Base-by-base conservation (phyloP, 2,329 filamentous ascomycete genomes). In the Fusarium duplospermum region DNA sequence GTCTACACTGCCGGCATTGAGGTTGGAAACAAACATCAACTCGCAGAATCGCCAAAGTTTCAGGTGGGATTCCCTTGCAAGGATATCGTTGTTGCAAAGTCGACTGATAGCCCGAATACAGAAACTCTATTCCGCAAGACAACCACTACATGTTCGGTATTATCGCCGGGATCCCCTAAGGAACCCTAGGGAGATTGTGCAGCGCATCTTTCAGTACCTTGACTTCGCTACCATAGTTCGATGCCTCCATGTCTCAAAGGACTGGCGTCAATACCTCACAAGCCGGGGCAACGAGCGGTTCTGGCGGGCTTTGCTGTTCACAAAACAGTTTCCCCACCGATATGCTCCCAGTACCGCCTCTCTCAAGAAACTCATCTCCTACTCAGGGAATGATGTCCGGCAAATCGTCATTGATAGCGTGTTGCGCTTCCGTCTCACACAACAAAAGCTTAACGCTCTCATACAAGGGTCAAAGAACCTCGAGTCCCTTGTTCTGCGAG, bases 1-100 rank as follows among this genome's bases (percentile, higher is more conserved):
- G 70, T 85, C 10, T 85, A 84, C 68, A 83, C 70, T 63, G 80
- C 83, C 13, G 84, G 84, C 4, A 80, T 85, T 56, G 80, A 84
- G 38, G 80, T 80, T 24, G 79, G 76, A 36, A 75, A 77, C 42
- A 72, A 67, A 22, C 74, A 79, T 50, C 72, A 79, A 11, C 72
- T 81, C 35, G 73, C 72, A 11, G 73, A 69, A 14, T 80, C 78
- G 6, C 72, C 78, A 14, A 83, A 83, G 70, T 75, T 83, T n/a
- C 78, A 82, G 76, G 83, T 83, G 45, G 31, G 76, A 4, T 8
- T 3, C 6, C 18, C 22, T 11, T 14, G 3, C 20, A 38, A 31
- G 35, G 18, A 8, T 24, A 36, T 14, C 20, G 11, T n/a, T 13
- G 13, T 18, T 4, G 29, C 14, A 29, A 24, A 6, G 4, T 2